Conservation (phyloP, 148 eudicot genomes). For the Fallopia convolvulus region DNA sequence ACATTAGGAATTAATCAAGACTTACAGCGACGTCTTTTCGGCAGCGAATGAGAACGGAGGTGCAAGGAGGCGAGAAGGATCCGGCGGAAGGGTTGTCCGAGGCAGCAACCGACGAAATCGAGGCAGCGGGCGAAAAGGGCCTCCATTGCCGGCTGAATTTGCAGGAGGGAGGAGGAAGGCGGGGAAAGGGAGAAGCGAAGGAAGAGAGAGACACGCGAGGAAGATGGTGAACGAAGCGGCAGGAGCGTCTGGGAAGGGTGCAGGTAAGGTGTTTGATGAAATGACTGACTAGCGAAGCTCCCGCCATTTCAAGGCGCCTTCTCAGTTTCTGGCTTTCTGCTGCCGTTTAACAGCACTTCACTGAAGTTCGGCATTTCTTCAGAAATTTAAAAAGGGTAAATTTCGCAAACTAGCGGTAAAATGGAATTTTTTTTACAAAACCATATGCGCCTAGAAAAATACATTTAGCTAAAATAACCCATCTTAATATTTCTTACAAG, state of each 20-base stretch:
- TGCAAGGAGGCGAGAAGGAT: conserved; percentile 47
- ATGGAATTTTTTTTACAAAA: too few relatives aligned
- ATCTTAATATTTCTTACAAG: too few relatives aligned
- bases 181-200: background rate
- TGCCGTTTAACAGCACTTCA: background rate
- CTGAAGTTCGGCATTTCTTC: background rate
- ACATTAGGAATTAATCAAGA: background rate
- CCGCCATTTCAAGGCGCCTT: conserved; percentile 14
- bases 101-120: conserved; percentile 25
- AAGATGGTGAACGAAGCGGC: conserved; percentile 17
- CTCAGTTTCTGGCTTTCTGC: background rate
- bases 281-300: conserved; percentile 27
- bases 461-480: too few relatives aligned
- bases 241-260: conserved; percentile 24
- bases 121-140: conserved; percentile 17
- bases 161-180: conserved; percentile 2
- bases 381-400: too few relatives aligned
- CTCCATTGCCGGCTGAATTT: conserved; percentile 22
- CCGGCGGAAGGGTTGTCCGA: conserved; percentile 15
- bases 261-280: conserved; percentile 71
- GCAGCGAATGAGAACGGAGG: conserved; percentile 52
- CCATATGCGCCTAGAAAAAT: too few relatives aligned
- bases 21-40: conserved; percentile 56
- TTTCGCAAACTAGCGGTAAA: too few relatives aligned
- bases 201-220: conserved; percentile 13